Percentiles rank a stretch among this genome's conserved stretches.
Evolutionary conservation across 306 rosid genomes (phyloP).

Genomic region (Psophocarpus tetragonolobus): DNA sequence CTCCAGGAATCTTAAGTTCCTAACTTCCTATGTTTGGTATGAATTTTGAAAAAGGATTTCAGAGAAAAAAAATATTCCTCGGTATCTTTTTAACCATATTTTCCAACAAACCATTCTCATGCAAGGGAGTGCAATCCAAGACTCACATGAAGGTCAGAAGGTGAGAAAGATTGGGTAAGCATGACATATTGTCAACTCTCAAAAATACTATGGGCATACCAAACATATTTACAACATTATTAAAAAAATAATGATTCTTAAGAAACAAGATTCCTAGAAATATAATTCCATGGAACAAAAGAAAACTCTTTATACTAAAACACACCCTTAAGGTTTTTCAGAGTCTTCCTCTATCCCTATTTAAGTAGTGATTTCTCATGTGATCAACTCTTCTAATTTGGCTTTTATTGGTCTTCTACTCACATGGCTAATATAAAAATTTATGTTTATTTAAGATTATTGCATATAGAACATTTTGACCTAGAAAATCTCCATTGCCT

Average conservation of each 20-base stretch:
- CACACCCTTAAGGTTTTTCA: background rate
- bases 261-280: background rate
- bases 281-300: background rate
- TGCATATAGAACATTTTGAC: constrained; percentile 1
- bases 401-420: constrained; percentile 6
- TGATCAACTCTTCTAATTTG: background rate
- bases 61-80: background rate
- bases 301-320: background rate
- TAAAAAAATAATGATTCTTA: background rate
- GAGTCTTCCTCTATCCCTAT: background rate
- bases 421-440: background rate
- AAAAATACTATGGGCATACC: background rate
- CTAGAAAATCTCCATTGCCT: background rate
- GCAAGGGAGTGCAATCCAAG: background rate
- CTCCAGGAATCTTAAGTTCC: background rate
- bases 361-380: background rate
- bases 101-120: background rate
- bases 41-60: background rate
- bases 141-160: background rate
- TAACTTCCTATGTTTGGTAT: background rate
- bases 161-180: background rate
- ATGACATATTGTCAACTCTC: background rate
- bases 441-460: background rate
- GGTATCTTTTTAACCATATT: background rate
- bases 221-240: background rate